Evolutionary conservation across 108 stramenopile species (phyloP), one percentile per base, ranked within the genome.

Genomic region (Asterionellopsis glacialis): DNA sequence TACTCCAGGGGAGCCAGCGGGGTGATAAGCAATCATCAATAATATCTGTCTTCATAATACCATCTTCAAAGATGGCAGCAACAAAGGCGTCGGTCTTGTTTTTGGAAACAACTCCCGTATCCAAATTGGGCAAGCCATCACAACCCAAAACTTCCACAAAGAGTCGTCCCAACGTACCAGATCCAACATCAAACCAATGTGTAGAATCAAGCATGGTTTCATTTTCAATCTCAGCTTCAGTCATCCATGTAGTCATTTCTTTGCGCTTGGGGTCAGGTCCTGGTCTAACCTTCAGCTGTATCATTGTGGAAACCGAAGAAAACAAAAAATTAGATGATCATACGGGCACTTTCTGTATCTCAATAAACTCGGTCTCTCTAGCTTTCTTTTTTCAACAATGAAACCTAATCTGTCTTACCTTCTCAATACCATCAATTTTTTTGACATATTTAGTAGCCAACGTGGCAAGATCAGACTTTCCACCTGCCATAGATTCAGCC

Each of bases 51-150:
- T 69, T 45, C 16, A 65, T 67, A 27, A 61, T 59, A 41, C 63
- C 61, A 45, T 88, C 87, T 53, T 88, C 87, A 57, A 77, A 85
- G 11, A 88, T 77, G 19, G 79, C 16, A 1, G 82, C 68, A 11
- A 80, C 87, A 58, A 93, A 89, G 1, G 85, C 59, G 70, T 93
- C 91, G 14, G 87, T 89, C 50, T 85, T 83, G 58, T 83, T 82
- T 41, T 83, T 85, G 53, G 79, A 65, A 16, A 65, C 52, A 9
- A 25, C 67, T 22, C 73, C 77, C 14, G 53, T 64, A 61, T 93
- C 91, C 69, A 77, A 63, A 39, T 93, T 88, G 40, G 85, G 91
- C 7, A 93, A 61, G 41, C 79, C 82, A 45, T 81, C 75, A 55
- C 83, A 87, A 7, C 56, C 61, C 52, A 93, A 40, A 25, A 93